Conservation (phyloP, 495 filamentous ascomycete genomes). For the Neurospora sp. region DNA sequence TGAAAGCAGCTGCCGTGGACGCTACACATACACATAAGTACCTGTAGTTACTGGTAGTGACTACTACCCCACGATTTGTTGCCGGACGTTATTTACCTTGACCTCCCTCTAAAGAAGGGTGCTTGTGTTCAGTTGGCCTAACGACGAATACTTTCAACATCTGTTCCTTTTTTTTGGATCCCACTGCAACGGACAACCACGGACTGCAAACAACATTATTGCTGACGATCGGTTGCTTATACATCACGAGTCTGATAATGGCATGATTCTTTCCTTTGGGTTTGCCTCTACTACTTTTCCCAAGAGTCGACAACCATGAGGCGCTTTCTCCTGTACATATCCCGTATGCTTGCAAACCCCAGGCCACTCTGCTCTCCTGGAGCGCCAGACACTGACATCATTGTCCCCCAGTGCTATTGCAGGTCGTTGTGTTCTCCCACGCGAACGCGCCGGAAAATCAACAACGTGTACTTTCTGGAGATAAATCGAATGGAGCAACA, state of each 20-base stretch:
- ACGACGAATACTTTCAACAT: background rate
- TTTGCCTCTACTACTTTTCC: slow-evolving; percentile 4
- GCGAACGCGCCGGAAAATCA: slow-evolving; percentile 24
- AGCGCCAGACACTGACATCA: slow-evolving; percentile 13
- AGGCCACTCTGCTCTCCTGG: background rate
- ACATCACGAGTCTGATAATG: background rate
- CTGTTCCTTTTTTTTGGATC: background rate
- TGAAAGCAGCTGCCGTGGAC: background rate
- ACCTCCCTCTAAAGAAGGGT: background rate
- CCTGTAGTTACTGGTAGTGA: background rate
- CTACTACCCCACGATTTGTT: background rate
- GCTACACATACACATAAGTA: background rate
- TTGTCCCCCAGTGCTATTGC: slow-evolving; percentile 32
- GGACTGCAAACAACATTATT: background rate
- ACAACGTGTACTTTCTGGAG: slow-evolving; percentile 23
- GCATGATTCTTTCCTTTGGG: background rate
- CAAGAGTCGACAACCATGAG: slow-evolving; percentile 26
- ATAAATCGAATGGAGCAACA: slow-evolving; percentile 13
- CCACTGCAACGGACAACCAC: background rate
- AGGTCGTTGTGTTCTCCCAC: slow-evolving; percentile 25
- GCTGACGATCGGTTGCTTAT: background rate
- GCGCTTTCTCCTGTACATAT: slow-evolving; percentile 29
- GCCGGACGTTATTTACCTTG: background rate
- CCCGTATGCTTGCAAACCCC: slow-evolving; percentile 25
- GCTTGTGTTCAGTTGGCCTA: background rate